Conservation (phyloP, 2,329 filamentous ascomycete genomes). For the Verticillium tricorpus region DNA sequence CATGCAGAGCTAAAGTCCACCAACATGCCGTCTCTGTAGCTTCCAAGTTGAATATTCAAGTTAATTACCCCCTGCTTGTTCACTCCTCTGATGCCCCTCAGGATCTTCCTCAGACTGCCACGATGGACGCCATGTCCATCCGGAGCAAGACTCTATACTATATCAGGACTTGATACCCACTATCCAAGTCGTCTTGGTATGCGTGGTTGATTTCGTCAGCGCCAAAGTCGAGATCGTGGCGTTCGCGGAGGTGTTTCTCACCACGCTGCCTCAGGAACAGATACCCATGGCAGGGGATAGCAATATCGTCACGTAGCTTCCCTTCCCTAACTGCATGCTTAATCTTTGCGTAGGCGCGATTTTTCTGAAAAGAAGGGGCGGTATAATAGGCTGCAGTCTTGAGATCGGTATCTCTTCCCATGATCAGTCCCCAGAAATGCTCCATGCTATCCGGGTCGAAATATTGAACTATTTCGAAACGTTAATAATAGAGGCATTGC, state of each 20-base stretch:
- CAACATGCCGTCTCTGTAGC: conserved; percentile 3
- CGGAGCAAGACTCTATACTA: no score
- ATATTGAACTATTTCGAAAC: conserved; percentile 14
- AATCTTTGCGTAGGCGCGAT: conserved; percentile 14
- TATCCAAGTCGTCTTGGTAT: no score
- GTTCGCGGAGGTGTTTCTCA: no score
- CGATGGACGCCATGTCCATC: no score
- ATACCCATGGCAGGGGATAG: no score
- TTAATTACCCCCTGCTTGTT: conserved; percentile 11
- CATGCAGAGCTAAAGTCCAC: conserved; percentile 2
- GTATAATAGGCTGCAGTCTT: conserved; percentile 14
- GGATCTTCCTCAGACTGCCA: no score
- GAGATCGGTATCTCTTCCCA: conserved; percentile 10
- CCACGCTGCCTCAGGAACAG: no score
- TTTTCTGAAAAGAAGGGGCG: conserved; percentile 17
- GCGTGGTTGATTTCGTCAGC: no score
- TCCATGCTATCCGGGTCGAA: conserved; percentile 11
- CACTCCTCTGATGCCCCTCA: conserved; percentile 4
- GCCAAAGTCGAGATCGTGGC: no score
- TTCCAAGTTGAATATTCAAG: conserved; percentile 12
- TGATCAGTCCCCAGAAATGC: conserved; percentile 13
- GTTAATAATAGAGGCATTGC: neutral
- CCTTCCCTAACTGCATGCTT: no score
- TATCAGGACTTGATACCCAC: no score
- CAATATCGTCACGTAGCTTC: no score